Base-by-base conservation (phyloP, 768 basidiomycete species). In the Termitomyces eurrhizus region DNA sequence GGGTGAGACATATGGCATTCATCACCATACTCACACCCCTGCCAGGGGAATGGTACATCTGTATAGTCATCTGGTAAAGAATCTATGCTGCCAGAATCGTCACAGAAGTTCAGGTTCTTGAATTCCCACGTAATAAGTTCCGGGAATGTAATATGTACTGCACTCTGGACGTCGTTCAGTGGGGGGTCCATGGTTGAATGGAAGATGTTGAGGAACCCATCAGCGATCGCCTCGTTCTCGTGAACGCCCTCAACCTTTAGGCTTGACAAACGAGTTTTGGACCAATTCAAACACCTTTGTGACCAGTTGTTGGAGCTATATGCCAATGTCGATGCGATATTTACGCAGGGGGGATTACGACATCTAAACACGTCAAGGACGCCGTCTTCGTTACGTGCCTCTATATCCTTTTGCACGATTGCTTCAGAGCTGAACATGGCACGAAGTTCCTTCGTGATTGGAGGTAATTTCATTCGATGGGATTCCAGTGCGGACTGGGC, bases 51-150 rank as follows among this genome's bases (percentile, higher is more conserved):
- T 29, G 9, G 13, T n/a, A n/a, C n/a, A n/a, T n/a, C n/a, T n/a
- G n/a, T n/a, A n/a, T n/a, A n/a, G n/a, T n/a, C n/a, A n/a, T n/a
- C n/a, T n/a, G n/a, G n/a, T n/a, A n/a, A n/a, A n/a, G n/a, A n/a
- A n/a, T n/a, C n/a, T n/a, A n/a, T n/a, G n/a, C n/a, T n/a, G n/a
- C n/a, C n/a, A n/a, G n/a, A n/a, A n/a, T n/a, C n/a, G n/a, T n/a
- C 62, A 26, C 26, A 52, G 24, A 57, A 55, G 21, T 52, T 49
- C 4, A 68, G 7, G 37, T 61, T 66, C 39, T 68, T 68, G 55
- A 68, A 68, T 24, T 68, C 65, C 64, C 62, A 66, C 0, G 59
- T 37, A 3, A 46, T 61, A 11, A 68, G 41, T 16, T 52, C 61
- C 2, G 58, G 63, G 42, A 63, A 62, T 12, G 13, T 26, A 7